Base-by-base conservation (phyloP, 106 monocot species). In the Acanthochlamys bracteata region DNA sequence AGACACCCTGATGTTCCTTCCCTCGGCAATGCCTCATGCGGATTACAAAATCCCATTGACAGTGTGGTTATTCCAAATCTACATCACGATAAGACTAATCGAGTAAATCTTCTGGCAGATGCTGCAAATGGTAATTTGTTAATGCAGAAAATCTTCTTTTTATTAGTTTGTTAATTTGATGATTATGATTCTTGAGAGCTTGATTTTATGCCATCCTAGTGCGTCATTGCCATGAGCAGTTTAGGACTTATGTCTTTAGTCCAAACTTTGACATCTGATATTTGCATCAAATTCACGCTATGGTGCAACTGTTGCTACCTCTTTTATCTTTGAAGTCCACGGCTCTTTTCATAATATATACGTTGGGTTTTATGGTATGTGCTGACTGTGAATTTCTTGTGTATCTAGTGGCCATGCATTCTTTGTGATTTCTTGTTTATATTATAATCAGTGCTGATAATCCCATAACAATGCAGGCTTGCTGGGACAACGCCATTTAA, bases 1-100 rank as follows among this genome's bases (percentile, higher is more conserved):
- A 79, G 83, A 62, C 23, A 59, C 57, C 63, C 73, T 27, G 82
- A 82, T 39, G 60, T 82, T 16, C 24, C 73, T 60, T 26, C 71
- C 65, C 63, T 82, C 11, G 62, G 61, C 39, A 52, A 46, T 63
- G 47, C 63, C 1, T 12, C 71, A 24, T 71, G 72, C 55, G 78
- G 78, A 24, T 21, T 65, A 12, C 76, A 73, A 42, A 82, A 70
- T 61, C 20, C 71, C 14, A 72, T 81, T 41, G 76, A 76, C 42
- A 70, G 69, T 49, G 53, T 78, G 53, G 61, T 76, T 56, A 20
- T 41, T 59, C 75, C 64, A 27, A 53, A 65, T 20, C 42, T 82
- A 24, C 78, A 49, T 23, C 65, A 64, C 62, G 73, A 77, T 51
- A 73, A 69, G 24, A 41, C 66, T 40, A 75, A 68, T 63, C 86